Evolutionary conservation across 1,284 basidiomycete species (phyloP).

Genomic region (Volvariella volvacea): DNA sequence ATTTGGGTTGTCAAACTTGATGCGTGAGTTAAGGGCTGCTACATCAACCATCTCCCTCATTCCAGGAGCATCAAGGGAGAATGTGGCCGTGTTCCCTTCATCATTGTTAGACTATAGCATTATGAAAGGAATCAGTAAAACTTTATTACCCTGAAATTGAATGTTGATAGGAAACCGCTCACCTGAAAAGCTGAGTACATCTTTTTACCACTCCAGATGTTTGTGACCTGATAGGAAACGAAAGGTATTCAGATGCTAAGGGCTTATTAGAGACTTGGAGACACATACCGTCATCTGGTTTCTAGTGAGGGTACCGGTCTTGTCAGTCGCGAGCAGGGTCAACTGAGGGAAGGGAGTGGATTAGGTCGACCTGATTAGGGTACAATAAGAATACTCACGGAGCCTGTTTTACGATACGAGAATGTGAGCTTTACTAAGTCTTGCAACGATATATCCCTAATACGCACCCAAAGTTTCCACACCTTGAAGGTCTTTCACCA

Average conservation of each 20-base stretch:
- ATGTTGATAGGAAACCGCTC: constrained; percentile 4
- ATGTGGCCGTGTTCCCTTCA: constrained; percentile 40
- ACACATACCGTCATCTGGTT: constrained; percentile 63
- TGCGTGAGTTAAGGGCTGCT: constrained; percentile 56
- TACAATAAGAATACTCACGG: constrained; percentile 19
- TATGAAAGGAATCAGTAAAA: not conserved
- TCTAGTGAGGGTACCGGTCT: constrained; percentile 69
- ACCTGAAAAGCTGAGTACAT: constrained; percentile 62
- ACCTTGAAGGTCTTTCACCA: constrained; percentile 64
- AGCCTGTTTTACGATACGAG: constrained; percentile 18
- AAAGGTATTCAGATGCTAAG: not conserved
- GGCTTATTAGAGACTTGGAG: not conserved
- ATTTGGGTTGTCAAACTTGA: constrained; percentile 63
- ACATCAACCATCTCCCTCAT: constrained; percentile 61
- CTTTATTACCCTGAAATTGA: not conserved
- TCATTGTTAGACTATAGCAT: constrained; percentile 58
- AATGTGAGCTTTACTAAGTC: constrained; percentile 6
- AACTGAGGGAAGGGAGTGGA: constrained; percentile 25
- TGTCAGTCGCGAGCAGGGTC: constrained; percentile 66
- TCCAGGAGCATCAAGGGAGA: constrained; percentile 44
- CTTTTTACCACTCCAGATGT: constrained; percentile 51
- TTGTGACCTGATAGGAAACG: constrained; percentile 46
- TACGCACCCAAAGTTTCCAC: constrained; percentile 61
- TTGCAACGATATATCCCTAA: too few species aligned
- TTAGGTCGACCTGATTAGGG: constrained; percentile 8